Percentiles rank a stretch among this genome's conserved stretches.
phyloP scores from a whole-genome alignment of 805 yeast genomes.

The Candida sanyiensis region DNA sequence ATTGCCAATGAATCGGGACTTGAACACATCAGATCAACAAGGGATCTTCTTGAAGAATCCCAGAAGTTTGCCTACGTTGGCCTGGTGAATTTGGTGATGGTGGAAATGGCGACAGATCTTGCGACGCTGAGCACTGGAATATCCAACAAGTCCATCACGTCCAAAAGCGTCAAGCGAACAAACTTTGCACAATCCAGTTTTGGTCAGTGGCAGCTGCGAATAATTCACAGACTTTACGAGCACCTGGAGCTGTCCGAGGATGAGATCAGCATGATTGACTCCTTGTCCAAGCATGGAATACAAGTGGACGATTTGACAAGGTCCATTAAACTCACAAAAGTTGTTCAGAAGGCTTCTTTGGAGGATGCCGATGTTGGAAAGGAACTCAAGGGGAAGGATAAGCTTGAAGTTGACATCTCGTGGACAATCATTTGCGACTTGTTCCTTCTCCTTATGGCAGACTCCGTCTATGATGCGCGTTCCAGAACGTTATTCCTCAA shows the following conservation, averaged over 20 bases:
- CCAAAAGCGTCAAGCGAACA: slow-evolving; percentile 50
- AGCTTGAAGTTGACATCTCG: slow-evolving; percentile 63
- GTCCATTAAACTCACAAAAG: slow-evolving; percentile 47
- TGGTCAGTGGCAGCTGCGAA: slow-evolving; percentile 77
- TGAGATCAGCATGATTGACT: slow-evolving; percentile 84
- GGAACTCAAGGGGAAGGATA: slow-evolving; percentile 7
- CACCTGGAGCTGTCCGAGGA: slow-evolving; percentile 76
- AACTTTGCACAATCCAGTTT: slow-evolving; percentile 68
- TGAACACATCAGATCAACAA: slow-evolving; percentile 76
- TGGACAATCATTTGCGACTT: slow-evolving; percentile 95
- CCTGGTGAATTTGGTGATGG: slow-evolving; percentile 64
- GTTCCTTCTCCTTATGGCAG: slow-evolving; percentile 71
- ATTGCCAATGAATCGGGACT: slow-evolving; percentile 37
- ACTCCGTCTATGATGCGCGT: slow-evolving; percentile 83
- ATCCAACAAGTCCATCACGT: slow-evolving; percentile 37
- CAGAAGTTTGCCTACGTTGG: slow-evolving; percentile 94
- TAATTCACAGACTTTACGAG: slow-evolving; percentile 64
- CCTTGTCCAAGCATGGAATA: slow-evolving; percentile 77
- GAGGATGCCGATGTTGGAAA: slow-evolving; percentile 15
- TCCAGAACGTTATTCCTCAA: slow-evolving; percentile 71
- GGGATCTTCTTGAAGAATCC: slow-evolving; percentile 69
- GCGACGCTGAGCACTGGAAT: slow-evolving; percentile 49
- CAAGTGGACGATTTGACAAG: slow-evolving; percentile 64
- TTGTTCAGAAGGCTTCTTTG: slow-evolving; percentile 46
- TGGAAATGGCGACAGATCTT: slow-evolving; percentile 76